phyloP scores from a whole-genome alignment of 352 stramenopile species.

The Pythium graminicola region DNA sequence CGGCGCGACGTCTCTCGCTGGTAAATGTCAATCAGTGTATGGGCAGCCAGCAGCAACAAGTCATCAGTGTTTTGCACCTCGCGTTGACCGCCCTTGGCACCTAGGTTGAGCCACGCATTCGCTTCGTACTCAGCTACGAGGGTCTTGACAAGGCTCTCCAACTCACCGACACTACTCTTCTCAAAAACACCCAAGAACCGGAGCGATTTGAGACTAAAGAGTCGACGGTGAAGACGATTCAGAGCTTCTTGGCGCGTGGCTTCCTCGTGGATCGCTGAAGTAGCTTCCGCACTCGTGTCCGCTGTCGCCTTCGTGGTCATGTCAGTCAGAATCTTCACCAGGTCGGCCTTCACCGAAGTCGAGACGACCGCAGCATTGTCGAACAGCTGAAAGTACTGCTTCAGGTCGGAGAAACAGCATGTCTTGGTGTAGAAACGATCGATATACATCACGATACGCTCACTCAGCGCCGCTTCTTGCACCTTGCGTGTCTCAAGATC shows the following conservation, averaged over 20 bases:
- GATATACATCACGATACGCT: constrained; percentile 49
- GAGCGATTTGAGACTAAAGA: constrained; percentile 64
- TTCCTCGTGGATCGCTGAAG: constrained; percentile 15
- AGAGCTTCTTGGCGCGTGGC: constrained; percentile 39
- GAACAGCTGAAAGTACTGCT: constrained; percentile 60
- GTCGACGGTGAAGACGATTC: constrained; percentile 38
- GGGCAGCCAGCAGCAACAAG: constrained; percentile 61
- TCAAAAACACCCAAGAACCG: constrained; percentile 60
- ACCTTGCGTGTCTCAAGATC: constrained; percentile 6
- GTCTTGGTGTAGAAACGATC: constrained; percentile 70
- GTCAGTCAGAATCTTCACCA: constrained; percentile 37
- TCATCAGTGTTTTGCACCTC: constrained; percentile 84
- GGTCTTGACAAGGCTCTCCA: constrained; percentile 36
- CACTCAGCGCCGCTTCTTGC: constrained; percentile 39
- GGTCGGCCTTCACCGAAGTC: constrained; percentile 24
- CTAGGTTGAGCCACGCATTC: constrained; percentile 66
- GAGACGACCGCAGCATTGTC: constrained; percentile 30
- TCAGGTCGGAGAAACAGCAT: constrained; percentile 83
- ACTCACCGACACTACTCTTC: constrained; percentile 18
- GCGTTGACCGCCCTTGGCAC: constrained; percentile 60
- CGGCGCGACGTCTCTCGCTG: constrained; percentile 29
- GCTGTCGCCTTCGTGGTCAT: constrained; percentile 14
- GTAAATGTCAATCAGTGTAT: constrained; percentile 67
- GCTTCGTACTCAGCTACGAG: constrained; percentile 65
- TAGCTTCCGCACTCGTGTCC: constrained; percentile 3